Conservation (phyloP, 2,329 filamentous ascomycete genomes). For the Nigrospora sphaerica region DNA sequence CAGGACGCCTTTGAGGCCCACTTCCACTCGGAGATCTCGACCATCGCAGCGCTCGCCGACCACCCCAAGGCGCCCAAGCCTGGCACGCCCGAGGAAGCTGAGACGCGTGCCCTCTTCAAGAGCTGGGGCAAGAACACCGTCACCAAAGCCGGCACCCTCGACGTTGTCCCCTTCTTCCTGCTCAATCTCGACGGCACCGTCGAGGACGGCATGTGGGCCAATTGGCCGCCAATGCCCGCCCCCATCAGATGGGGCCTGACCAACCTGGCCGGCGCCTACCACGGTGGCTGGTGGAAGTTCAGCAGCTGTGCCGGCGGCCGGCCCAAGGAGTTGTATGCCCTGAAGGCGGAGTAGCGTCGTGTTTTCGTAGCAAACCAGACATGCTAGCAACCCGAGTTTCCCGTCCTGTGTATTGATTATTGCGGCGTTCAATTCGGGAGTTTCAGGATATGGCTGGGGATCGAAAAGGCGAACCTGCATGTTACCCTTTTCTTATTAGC, state of each 20-base stretch:
- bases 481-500: not conserved
- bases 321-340: slow-evolving; percentile 46
- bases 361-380: not conserved
- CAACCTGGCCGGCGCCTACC: slow-evolving; percentile 49
- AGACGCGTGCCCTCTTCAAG: slow-evolving; percentile 46
- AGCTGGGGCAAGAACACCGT: slow-evolving; percentile 57
- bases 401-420: too few relatives aligned
- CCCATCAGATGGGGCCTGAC: slow-evolving; percentile 52
- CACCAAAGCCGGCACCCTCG: slow-evolving; percentile 50
- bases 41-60: slow-evolving; percentile 39
- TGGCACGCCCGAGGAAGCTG: slow-evolving; percentile 34
- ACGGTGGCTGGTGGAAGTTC: slow-evolving; percentile 58
- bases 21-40: slow-evolving; percentile 48
- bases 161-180: slow-evolving; percentile 59
- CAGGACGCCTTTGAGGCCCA: slow-evolving; percentile 43
- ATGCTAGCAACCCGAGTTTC: too few relatives aligned
- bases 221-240: slow-evolving; percentile 59
- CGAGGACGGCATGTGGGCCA: slow-evolving; percentile 52
- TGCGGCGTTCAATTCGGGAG: not conserved
- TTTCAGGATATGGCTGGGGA: not conserved
- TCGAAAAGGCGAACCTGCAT: not conserved
- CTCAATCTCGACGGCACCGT: slow-evolving; percentile 52
- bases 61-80: slow-evolving; percentile 44
- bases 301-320: slow-evolving; percentile 48
- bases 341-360: slow-evolving; percentile 16